Conservation (phyloP, 495 filamentous ascomycete species). For the Neurospora sp. region DNA sequence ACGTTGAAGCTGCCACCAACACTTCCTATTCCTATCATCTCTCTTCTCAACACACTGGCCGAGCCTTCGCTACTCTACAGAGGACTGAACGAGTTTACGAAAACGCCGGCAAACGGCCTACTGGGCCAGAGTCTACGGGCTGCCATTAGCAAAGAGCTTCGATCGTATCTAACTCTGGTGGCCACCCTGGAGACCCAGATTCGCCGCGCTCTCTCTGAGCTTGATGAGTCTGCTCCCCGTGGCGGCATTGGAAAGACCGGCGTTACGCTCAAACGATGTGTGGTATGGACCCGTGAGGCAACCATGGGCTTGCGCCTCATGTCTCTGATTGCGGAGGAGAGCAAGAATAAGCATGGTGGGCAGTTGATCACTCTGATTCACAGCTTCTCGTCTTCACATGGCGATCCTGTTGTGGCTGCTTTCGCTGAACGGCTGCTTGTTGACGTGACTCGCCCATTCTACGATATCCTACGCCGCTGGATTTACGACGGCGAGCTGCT, state of each 20-base stretch:
- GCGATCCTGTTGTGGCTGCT: slow-evolving; percentile 85
- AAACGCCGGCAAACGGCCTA: slow-evolving; percentile 53
- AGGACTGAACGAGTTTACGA: slow-evolving; percentile 67
- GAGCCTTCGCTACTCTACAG: slow-evolving; percentile 89
- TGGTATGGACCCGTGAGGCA: slow-evolving; percentile 94
- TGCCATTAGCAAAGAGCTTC: slow-evolving; percentile 73
- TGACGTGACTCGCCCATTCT: slow-evolving; percentile 94
- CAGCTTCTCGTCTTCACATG: slow-evolving; percentile 83
- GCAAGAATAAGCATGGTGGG: slow-evolving; percentile 76
- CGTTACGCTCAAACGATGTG: slow-evolving; percentile 92
- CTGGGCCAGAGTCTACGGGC: slow-evolving; percentile 92
- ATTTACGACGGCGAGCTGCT: slow-evolving; percentile 97
- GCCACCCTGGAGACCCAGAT: slow-evolving; percentile 94
- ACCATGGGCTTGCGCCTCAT: slow-evolving; percentile 94
- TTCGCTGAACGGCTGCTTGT: slow-evolving; percentile 88
- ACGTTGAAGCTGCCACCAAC: slow-evolving; percentile 64
- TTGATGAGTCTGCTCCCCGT: slow-evolving; percentile 53
- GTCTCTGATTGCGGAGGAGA: slow-evolving; percentile 87
- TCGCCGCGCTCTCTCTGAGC: slow-evolving; percentile 59
- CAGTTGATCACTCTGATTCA: slow-evolving; percentile 93
- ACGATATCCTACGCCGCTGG: slow-evolving; percentile 92
- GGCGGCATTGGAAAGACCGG: slow-evolving; percentile 71
- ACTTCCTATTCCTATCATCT: slow-evolving; percentile 75
- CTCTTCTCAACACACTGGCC: slow-evolving; percentile 78
- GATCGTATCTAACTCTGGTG: slow-evolving; percentile 86